A percentile compares a stretch with the other conserved stretches of the same genome.
phyloP scores from a whole-genome alignment of 768 basidiomycete species.

The Epithele typhae region DNA sequence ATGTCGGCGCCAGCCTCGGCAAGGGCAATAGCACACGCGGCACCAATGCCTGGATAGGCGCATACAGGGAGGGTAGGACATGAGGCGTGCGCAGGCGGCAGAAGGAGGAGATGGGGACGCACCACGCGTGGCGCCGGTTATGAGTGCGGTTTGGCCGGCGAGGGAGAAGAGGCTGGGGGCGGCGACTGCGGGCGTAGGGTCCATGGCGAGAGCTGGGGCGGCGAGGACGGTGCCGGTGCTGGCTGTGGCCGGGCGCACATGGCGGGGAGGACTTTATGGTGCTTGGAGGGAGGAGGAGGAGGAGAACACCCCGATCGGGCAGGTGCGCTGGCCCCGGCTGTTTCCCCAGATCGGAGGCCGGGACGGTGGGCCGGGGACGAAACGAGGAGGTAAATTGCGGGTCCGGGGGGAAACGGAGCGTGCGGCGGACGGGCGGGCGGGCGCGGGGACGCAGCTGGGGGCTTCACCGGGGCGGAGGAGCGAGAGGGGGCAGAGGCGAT shows the following conservation, averaged over 20 bases:
- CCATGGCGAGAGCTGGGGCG: slow-evolving; percentile 32
- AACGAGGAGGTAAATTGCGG: neutral
- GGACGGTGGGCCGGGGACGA: slow-evolving; percentile 9
- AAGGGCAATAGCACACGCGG: slow-evolving; percentile 49
- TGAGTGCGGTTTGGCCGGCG: slow-evolving; percentile 60
- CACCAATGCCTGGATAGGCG: slow-evolving; percentile 43
- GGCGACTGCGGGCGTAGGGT: slow-evolving; percentile 45
- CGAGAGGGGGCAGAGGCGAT: neutral
- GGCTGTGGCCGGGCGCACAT: too few relatives aligned
- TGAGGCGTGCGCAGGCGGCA: neutral
- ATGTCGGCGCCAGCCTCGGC: slow-evolving; percentile 51
- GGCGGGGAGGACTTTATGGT: too few relatives aligned
- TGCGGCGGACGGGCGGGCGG: too few relatives aligned
- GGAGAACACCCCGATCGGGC: slow-evolving; percentile 11
- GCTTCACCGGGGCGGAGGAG: too few relatives aligned
- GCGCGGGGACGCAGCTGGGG: neutral
- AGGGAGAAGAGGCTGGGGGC: slow-evolving; percentile 65
- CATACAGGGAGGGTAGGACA: slow-evolving; percentile 1
- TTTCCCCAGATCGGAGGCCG: slow-evolving; percentile 23
- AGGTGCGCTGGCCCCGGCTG: slow-evolving; percentile 14
- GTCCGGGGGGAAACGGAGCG: neutral
- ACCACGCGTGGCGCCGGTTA: slow-evolving; percentile 82
- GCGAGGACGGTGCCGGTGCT: too few relatives aligned
- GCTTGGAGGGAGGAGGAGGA: neutral
- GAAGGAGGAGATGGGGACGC: slow-evolving; percentile 4